phyloP scores from a whole-genome alignment of 441 rosid genomes.

The Erodium chrysanthum region DNA sequence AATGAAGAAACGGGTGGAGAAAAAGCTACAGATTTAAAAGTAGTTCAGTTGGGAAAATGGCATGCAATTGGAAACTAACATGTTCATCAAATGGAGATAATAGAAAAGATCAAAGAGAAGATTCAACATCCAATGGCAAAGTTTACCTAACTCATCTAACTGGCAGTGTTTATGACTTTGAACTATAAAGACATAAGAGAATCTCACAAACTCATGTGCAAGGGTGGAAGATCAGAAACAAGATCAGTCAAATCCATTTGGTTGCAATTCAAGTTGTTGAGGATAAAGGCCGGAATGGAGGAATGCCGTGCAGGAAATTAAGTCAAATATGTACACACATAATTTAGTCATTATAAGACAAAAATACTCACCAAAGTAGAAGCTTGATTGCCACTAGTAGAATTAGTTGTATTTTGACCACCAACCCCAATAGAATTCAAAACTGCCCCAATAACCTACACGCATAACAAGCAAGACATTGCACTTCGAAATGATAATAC shows the following conservation, averaged over 20 bases:
- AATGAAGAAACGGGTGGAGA: background rate
- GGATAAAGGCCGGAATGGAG: no score
- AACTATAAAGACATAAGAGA: background rate
- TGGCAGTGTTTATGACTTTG: background rate
- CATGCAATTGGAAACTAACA: background rate
- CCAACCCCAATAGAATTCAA: conserved; percentile 74
- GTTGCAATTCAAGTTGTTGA: no score
- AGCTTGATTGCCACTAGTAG: conserved; percentile 31
- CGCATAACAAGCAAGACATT: conserved; percentile 7
- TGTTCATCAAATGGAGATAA: background rate
- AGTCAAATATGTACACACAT: background rate
- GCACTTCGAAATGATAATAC: background rate
- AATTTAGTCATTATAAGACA: conserved; percentile 1
- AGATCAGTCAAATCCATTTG: background rate
- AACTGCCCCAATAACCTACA: conserved; percentile 79
- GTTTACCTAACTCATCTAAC: background rate
- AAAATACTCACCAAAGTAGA: conserved; percentile 34
- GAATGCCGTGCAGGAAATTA: background rate
- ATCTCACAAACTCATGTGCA: background rate
- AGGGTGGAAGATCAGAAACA: background rate
- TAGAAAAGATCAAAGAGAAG: background rate
- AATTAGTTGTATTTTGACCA: conserved; percentile 31
- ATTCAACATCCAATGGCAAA: background rate
- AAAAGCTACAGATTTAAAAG: background rate
- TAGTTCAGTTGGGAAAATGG: background rate